Conservation (phyloP, 192 early-diverging fungal species). For the Rhizophlyctis rosea region DNA sequence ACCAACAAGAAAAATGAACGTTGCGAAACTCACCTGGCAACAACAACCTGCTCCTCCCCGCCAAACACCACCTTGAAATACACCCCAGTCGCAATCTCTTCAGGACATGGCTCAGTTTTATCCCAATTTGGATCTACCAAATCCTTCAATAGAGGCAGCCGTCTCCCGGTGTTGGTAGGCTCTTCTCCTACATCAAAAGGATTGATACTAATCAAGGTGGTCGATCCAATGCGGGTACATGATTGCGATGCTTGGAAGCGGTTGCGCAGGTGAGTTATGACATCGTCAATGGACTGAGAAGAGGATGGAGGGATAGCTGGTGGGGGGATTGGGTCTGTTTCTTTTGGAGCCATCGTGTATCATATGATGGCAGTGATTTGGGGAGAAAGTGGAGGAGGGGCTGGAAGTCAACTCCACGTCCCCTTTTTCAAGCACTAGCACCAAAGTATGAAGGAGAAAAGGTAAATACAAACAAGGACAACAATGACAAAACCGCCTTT, state of each 20-base stretch:
- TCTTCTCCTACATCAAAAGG: neutral
- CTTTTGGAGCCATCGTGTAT: no score
- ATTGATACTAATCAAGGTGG: neutral
- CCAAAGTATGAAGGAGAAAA: no score
- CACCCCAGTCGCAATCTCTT: constrained; percentile 24
- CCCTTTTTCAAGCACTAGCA: no score
- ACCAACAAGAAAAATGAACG: neutral
- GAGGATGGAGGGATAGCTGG: no score
- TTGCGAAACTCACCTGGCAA: constrained; percentile 26
- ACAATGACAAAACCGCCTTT: no score
- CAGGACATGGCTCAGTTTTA: neutral
- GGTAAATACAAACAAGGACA: no score
- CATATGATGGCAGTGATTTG: no score
- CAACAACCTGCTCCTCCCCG: constrained; percentile 29
- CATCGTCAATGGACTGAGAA: no score
- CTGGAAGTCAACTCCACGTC: no score
- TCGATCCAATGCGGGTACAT: neutral
- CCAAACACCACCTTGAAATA: constrained; percentile 27
- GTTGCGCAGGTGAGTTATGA: neutral
- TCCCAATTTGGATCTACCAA: neutral
- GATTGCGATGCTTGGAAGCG: neutral
- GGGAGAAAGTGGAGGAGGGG: no score
- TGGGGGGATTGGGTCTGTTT: no score
- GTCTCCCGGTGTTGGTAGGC: neutral
- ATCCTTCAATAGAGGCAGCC: no score